Percentiles rank a stretch among this genome's conserved stretches.
phyloP scores from a whole-genome alignment of 768 basidiomycete genomes.

The Trametes coccinea region DNA sequence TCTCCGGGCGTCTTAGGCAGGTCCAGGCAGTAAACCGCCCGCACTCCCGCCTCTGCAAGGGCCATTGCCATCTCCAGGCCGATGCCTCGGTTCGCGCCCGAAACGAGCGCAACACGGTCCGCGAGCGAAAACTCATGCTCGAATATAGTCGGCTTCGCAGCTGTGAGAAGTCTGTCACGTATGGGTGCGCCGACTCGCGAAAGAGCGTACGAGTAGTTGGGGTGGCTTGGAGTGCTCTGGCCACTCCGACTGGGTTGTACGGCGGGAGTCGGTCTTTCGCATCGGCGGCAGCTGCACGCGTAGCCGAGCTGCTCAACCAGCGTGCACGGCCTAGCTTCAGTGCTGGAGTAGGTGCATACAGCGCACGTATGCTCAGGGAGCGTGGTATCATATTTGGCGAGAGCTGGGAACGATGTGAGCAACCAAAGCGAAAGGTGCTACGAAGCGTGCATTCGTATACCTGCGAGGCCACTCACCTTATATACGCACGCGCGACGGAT shows the following conservation, averaged over 20 bases:
- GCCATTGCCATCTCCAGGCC: slow-evolving; percentile 82
- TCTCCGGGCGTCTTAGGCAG: slow-evolving; percentile 54
- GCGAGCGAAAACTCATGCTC: slow-evolving; percentile 31
- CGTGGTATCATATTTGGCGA: no score
- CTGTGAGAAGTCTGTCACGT: background rate
- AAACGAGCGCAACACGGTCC: slow-evolving; percentile 40
- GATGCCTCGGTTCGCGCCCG: slow-evolving; percentile 50
- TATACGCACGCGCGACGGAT: no score
- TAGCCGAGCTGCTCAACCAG: no score
- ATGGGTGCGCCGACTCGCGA: slow-evolving; percentile 4
- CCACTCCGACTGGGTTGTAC: slow-evolving; percentile 63
- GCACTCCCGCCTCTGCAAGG: slow-evolving; percentile 69
- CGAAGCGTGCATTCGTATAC: no score
- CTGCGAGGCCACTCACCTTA: no score
- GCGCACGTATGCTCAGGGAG: no score
- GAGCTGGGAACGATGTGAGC: no score
- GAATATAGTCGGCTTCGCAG: slow-evolving; percentile 28
- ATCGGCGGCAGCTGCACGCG: no score
- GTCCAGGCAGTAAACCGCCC: slow-evolving; percentile 68
- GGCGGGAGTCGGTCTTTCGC: slow-evolving; percentile 39
- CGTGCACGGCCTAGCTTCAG: no score
- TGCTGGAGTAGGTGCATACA: no score
- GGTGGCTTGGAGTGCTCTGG: slow-evolving; percentile 49
- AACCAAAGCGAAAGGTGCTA: no score
- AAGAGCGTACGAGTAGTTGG: slow-evolving; percentile 45